Base-by-base conservation (phyloP, 2,329 filamentous ascomycete species). In the Claviceps sorghi region DNA sequence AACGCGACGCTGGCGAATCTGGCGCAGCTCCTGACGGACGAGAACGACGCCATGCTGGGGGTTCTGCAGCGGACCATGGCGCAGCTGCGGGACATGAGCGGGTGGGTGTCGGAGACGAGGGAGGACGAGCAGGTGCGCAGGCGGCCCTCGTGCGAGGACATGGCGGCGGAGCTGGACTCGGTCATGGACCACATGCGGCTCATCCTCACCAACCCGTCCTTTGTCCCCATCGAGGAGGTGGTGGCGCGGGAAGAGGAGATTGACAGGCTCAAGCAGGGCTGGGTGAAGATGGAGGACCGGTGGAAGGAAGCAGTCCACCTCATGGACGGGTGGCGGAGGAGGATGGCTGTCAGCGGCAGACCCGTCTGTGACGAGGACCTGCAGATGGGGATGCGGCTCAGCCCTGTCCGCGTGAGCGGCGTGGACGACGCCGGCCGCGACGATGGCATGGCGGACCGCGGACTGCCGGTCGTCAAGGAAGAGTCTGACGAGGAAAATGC, bases 161-260 rank as follows among this genome's bases (percentile, higher is more conserved):
- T 97, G 55, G 80, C 84, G 0, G 64, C 70, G 9, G 86, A 94
- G 57, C 80, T 96, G 69, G 83, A 90, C 51, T 73, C 73, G 7
- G 82, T 95, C 10, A 75, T 97, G 55, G 81, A 86, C 36, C 88
- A 95, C 62, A 77, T 98, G 57, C 80, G 86, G 58, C 84, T 78
- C 2, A 79, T 98, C 40, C 74, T 98, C 45, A 96, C 89, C 9
- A 97, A 97, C 62, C 93, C 93, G 1, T 95, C 90, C 2, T 98
- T 97, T 65, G 93, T 96, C 15, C 87, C 91, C 0, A 80, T 97
- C 22, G 93, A 97, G 61, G 93, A 97, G 65, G 88, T 98, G 2
- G 84, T 94, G 62, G 71, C 89, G n/a, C 82, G 91, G 52, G 91
- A 98, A 57, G 85, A 94, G 54, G 90, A 96, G 65, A 97, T 98